These are phyloP conservation scores for Cyberlindnera euphorbiiphila DNA, from an alignment of 805 yeast genomes.

Conservation along the genomic window DNA sequence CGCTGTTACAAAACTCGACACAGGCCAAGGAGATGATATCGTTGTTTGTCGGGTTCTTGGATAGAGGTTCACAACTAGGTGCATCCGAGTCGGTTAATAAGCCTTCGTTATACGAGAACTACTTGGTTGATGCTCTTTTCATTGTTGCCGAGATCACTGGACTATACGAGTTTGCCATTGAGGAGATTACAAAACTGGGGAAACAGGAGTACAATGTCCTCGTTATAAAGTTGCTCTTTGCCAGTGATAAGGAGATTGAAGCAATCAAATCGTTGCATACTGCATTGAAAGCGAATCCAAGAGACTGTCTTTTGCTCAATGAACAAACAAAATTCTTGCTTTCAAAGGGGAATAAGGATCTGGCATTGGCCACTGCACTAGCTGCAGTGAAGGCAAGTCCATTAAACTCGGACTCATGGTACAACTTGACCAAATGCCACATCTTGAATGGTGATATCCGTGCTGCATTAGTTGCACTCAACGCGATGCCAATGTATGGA, in stretches of 20 bases:
- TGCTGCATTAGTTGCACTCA: conserved; percentile 62
- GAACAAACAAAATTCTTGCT: conserved; percentile 61
- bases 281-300: conserved; percentile 24
- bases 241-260: conserved; percentile 33
- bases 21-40: conserved; percentile 15
- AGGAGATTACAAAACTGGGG: conserved; percentile 28
- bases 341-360: conserved; percentile 44
- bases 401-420: conserved; percentile 74
- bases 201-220: conserved; percentile 28
- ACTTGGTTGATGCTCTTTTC: conserved; percentile 68
- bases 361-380: conserved; percentile 57
- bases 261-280: conserved; percentile 31
- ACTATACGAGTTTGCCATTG: conserved; percentile 38
- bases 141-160: conserved; percentile 38
- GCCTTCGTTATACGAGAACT: conserved; percentile 60
- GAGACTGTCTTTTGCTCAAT: conserved; percentile 21
- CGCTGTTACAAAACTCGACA: conserved; percentile 27
- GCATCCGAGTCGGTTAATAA: conserved; percentile 60
- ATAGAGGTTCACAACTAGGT: conserved; percentile 60
- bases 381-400: conserved; percentile 68
- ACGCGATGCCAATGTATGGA: conserved; percentile 70
- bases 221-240: conserved; percentile 30
- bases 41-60: conserved; percentile 17
- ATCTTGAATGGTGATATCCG: conserved; percentile 50
- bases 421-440: conserved; percentile 55